These are phyloP conservation scores for Terfezia boudieri DNA, from an alignment of 495 filamentous ascomycete genomes.

Conservation along the genomic window DNA sequence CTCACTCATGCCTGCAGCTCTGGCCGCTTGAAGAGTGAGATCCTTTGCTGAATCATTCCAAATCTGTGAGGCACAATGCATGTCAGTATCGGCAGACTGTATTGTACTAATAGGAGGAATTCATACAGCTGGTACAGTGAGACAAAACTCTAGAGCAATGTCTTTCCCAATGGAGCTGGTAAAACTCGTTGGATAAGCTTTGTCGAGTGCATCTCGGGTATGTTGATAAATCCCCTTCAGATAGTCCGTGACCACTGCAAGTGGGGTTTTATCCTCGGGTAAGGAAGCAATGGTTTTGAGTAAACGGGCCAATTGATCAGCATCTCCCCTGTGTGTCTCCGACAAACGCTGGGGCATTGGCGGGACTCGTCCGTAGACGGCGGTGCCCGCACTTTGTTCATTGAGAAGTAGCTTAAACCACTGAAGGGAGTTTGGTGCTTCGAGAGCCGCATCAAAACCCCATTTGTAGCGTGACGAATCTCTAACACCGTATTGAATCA, in stretches of 20 bases:
- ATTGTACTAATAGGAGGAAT: not conserved
- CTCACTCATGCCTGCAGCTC: slow-evolving; percentile 28
- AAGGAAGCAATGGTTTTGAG: not conserved
- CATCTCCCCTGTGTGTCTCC: not conserved
- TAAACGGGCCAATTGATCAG: not conserved
- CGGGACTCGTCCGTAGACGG: not conserved
- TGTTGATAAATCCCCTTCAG: slow-evolving; percentile 25
- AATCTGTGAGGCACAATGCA: slow-evolving; percentile 9
- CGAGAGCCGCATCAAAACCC: slow-evolving; percentile 23
- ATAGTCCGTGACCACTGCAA: slow-evolving; percentile 24
- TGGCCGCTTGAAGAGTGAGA: slow-evolving; percentile 24
- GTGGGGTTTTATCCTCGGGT: slow-evolving; percentile 8
- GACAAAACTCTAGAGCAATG: slow-evolving; percentile 21
- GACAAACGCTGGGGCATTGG: not conserved
- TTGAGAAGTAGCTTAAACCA: slow-evolving; percentile 25
- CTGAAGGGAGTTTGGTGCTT: slow-evolving; percentile 9
- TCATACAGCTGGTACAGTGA: slow-evolving; percentile 30
- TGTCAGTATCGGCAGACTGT: not conserved
- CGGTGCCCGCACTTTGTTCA: not conserved
- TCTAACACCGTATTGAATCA: not conserved
- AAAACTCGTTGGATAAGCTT: slow-evolving; percentile 16
- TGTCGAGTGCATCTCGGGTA: slow-evolving; percentile 20
- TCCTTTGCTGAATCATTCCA: slow-evolving; percentile 33
- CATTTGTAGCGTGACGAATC: slow-evolving; percentile 12
- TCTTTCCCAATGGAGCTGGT: slow-evolving; percentile 15